Evolutionary conservation across 495 filamentous ascomycete genomes (phyloP), one percentile per base, ranked within the genome.

Genomic region (Aspergillus nanangensis): DNA sequence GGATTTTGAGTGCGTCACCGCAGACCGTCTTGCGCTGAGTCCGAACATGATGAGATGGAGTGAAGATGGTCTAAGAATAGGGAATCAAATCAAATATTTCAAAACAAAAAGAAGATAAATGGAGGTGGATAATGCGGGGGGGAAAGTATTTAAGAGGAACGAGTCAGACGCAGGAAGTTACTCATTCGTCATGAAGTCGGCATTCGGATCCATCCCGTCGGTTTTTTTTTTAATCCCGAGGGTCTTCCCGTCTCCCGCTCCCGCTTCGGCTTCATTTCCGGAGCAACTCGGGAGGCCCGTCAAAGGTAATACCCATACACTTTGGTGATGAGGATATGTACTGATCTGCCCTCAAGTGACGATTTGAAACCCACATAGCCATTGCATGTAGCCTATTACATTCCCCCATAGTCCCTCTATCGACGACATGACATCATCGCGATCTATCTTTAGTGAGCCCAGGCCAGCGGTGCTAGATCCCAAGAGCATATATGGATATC

Each of bases 11-110:
- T 38, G 51, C 10, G 38, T 50, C 32, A 39, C 38, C 11, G 43
- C 39, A 34, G 55, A 58, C 34, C 55, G 40, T 40, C 55, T 42
- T 14, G 54, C 46, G n/a, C 37, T 55, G 27, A 50, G 29, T 22
- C 48, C 44, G 21, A 58, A 47, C 55, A 58, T 58, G 22, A 18
- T 38, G 31, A 24, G n/a, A n/a, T n/a, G n/a, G n/a, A n/a, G n/a
- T n/a, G n/a, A n/a, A n/a, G n/a, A n/a, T n/a, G n/a, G n/a, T n/a
- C n/a, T n/a, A n/a, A n/a, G n/a, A n/a, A n/a, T n/a, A n/a, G n/a
- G n/a, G n/a, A n/a, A n/a, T n/a, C n/a, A n/a, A n/a, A n/a, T n/a
- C n/a, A n/a, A n/a, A n/a, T n/a, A n/a, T n/a, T n/a, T n/a, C n/a
- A n/a, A n/a, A n/a, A n/a, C n/a, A n/a, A n/a, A n/a, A n/a, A n/a